Conservation (phyloP, 139 green algal species). For the Coccomyxa sp. region DNA sequence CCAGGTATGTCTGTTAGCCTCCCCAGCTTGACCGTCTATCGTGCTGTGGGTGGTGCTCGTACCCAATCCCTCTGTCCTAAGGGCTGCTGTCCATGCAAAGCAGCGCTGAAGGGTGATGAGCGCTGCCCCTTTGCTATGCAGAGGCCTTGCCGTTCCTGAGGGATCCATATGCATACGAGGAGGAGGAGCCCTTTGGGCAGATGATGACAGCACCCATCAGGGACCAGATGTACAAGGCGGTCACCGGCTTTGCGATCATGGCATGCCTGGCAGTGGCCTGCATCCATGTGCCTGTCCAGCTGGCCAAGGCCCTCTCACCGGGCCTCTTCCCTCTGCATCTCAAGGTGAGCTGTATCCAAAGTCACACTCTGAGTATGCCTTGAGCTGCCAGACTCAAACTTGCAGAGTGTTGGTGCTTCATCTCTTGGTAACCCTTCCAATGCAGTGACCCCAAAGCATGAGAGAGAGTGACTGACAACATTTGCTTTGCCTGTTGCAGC, state of each 20-base stretch:
- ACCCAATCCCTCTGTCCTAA: neutral
- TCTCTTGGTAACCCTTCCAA: too few species aligned
- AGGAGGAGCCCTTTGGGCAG: constrained; percentile 12
- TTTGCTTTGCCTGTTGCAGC: neutral
- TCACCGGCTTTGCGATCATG: constrained; percentile 6
- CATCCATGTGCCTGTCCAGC: constrained; percentile 13
- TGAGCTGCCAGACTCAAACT: too few species aligned
- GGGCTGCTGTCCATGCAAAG: too few species aligned
- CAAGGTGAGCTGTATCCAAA: neutral
- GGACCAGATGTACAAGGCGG: constrained; percentile 5
- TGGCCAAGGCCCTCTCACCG: neutral
- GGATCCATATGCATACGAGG: constrained; percentile 8
- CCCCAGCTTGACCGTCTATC: neutral
- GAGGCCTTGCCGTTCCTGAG: constrained; percentile 12
- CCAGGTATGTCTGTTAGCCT: neutral
- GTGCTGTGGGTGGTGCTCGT: neutral
- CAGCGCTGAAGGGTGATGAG: too few species aligned
- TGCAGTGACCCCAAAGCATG: too few species aligned
- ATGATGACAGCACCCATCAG: neutral
- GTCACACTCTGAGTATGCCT: neutral
- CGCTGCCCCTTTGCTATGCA: too few species aligned
- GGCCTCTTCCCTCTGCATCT: constrained; percentile 11
- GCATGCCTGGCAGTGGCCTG: constrained; percentile 13
- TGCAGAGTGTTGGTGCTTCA: too few species aligned
- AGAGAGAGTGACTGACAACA: too few species aligned